A percentile compares a stretch with the other conserved stretches of the same genome.
These are phyloP conservation scores for Diphasiastrum complanatum DNA, from an alignment of 83 land plant genomes.

Conservation along the genomic window DNA sequence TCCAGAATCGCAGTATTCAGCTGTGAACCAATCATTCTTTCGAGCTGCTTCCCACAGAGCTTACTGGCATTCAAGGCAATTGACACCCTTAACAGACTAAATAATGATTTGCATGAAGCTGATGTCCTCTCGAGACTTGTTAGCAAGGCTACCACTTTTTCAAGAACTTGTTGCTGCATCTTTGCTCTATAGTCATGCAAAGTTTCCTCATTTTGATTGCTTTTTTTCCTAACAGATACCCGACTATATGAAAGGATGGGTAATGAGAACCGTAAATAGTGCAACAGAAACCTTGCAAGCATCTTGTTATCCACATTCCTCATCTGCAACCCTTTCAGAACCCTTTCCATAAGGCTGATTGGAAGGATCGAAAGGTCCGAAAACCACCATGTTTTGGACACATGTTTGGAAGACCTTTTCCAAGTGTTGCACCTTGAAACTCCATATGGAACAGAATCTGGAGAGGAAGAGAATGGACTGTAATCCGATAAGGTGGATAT, in stretches of 20 bases:
- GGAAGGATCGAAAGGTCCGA: conserved; percentile 42
- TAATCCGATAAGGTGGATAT: conserved; percentile 18
- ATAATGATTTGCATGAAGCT: conserved; percentile 42
- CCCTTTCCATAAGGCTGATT: conserved; percentile 29
- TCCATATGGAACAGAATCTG: conserved; percentile 40
- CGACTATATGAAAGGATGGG: conserved; percentile 20
- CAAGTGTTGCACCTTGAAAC: conserved; percentile 46
- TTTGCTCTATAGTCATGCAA: conserved; percentile 3
- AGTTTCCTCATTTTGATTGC: conserved; percentile 7
- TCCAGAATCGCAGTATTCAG: conserved; percentile 54
- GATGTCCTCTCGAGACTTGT: conserved; percentile 32
- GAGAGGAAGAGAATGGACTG: conserved; percentile 47
- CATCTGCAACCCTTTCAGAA: conserved; percentile 38
- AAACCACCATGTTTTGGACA: conserved; percentile 50
- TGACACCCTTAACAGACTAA: conserved; percentile 44
- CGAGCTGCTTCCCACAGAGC: conserved; percentile 37
- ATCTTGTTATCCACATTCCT: conserved; percentile 33
- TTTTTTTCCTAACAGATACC: conserved; percentile 29
- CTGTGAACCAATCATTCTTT: conserved; percentile 58
- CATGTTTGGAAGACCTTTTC: conserved; percentile 31
- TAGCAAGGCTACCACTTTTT: conserved; percentile 41
- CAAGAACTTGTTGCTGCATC: conserved; percentile 24
- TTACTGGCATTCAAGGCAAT: conserved; percentile 32
- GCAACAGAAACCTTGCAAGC: conserved; percentile 45
- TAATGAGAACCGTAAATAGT: conserved; percentile 38